Base-by-base conservation (phyloP, 441 rosid genomes). In the Adansonia gregorii region DNA sequence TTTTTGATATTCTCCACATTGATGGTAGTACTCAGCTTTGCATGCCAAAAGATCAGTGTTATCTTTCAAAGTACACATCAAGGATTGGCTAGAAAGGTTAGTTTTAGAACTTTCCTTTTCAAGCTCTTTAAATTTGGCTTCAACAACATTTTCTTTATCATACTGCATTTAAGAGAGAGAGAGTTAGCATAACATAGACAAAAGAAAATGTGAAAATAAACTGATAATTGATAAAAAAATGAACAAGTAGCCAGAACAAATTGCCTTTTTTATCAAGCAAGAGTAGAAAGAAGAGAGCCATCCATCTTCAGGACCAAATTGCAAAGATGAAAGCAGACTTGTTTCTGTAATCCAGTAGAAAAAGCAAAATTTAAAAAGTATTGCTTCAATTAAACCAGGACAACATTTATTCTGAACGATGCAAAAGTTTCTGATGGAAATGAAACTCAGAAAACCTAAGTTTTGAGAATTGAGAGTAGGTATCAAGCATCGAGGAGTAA, bases 271-370 rank as follows among this genome's bases (percentile, higher is more conserved):
- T 64, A 88, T 86, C 88, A 95, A 86, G 83, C 99, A 95, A 20
- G 94, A 91, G 82, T 94, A 95, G 88, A 95, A 94, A 72, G 95
- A 87, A 70, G 94, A 91, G 72, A 94, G 95, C 99, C 98, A 95
- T 39, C 86, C 93, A 84, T 95, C 98, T 87, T 89, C 94, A 67
- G 93, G 88, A 80, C 92, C 93, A 81, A 95, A 92, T 78, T 92
- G 92, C 82, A 94, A 84, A 14, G 97, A 89, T 22, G 94, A 87
- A 82, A 95, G 91, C 82, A 94, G 84, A 81, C 82, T 91, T 54
- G 86, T 72, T 87, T 94, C 98, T 94, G 90, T 55, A 82, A 77
- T 78, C 61, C 74, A 85, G 72, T 65, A 71, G 41, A 24, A 74
- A 76, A 64, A 0, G 3, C 35, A 74, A 79, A 48, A 48, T 52